Percentiles rank a stretch among this genome's conserved stretches.
Conservation (phyloP, 2,329 filamentous ascomycete genomes). For the Stachybotrys chartarum region DNA sequence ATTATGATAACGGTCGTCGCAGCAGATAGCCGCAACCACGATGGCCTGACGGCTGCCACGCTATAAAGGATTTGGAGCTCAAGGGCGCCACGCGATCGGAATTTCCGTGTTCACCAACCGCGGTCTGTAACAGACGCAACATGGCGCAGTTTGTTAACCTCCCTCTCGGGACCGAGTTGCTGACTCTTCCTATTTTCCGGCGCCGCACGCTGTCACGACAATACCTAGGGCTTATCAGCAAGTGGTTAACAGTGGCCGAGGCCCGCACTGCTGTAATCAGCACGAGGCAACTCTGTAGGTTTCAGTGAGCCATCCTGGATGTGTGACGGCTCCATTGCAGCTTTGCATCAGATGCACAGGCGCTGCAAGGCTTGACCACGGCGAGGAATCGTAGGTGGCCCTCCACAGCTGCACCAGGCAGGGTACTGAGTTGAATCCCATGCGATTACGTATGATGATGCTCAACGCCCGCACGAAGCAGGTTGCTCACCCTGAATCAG, state of each 20-base stretch:
- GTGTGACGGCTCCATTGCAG: no score
- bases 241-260: no score
- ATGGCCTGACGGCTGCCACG: neutral
- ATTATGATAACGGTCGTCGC: neutral
- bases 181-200: neutral
- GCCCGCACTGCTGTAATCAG: no score
- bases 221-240: no score
- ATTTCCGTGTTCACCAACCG: neutral
- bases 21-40: neutral
- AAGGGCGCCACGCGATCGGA: neutral
- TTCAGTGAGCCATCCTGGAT: no score
- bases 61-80: neutral
- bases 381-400: no score
- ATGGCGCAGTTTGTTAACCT: neutral
- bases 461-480: neutral
- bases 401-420: no score
- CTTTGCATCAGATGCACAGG: no score
- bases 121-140: neutral
- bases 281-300: no score
- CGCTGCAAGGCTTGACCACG: no score
- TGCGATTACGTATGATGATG: neutral
- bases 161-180: neutral
- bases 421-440: neutral
- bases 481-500: neutral
- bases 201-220: no score